A percentile compares a stretch with the other conserved stretches of the same genome.
phyloP scores from a whole-genome alignment of 257 asterid genomes.

The Solanum lignicaule region DNA sequence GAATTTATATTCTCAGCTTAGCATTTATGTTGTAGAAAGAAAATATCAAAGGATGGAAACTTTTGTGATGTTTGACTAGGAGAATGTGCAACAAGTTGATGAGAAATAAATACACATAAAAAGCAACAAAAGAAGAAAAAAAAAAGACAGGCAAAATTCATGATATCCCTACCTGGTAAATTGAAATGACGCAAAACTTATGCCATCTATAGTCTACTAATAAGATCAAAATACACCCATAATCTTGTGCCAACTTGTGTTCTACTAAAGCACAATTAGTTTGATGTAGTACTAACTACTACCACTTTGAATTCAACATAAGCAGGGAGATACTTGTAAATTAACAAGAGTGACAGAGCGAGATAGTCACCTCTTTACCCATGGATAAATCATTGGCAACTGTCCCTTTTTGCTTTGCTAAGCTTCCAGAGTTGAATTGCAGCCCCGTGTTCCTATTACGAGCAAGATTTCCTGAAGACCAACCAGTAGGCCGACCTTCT shows the following conservation, averaged over 20 bases:
- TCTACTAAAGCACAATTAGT: not conserved
- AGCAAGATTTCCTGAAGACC: slow-evolving; percentile 31
- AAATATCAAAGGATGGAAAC: not conserved
- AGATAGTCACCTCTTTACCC: slow-evolving; percentile 47
- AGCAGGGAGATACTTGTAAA: not conserved
- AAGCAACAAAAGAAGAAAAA: not conserved
- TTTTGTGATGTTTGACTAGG: not conserved
- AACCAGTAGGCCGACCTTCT: slow-evolving; percentile 43
- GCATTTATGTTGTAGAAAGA: not conserved
- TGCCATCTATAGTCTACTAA: not conserved
- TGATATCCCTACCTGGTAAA: not conserved
- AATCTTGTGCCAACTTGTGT: not conserved
- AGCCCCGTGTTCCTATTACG: slow-evolving; percentile 34
- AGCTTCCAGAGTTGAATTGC: slow-evolving; percentile 43
- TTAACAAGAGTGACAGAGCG: not conserved
- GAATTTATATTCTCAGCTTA: not conserved
- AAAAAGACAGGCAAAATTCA: not conserved
- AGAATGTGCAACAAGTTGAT: not conserved
- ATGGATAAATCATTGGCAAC: slow-evolving; percentile 28
- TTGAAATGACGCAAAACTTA: not conserved
- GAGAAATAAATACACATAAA: not conserved
- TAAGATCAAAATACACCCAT: not conserved
- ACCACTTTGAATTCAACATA: not conserved
- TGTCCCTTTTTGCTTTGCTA: slow-evolving; percentile 48
- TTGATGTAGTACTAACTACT: not conserved